phyloP scores from a whole-genome alignment of 805 yeast genomes.

The Zygosaccharomyces bailii region DNA sequence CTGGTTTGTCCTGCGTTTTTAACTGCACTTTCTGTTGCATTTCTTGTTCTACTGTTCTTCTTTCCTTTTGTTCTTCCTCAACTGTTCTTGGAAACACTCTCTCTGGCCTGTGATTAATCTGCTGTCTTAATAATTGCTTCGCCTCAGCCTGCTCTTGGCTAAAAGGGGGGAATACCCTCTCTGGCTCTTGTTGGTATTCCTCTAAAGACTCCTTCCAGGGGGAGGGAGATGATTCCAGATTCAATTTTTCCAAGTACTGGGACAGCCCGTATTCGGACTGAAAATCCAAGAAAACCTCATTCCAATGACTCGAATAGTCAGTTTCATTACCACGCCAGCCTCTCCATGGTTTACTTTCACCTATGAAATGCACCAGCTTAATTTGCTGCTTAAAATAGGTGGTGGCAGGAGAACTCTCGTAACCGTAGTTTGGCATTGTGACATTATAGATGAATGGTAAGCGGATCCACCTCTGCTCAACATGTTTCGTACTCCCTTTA shows the following conservation, averaged over 20 bases:
- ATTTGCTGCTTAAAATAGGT: constrained; percentile 46
- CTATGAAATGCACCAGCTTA: constrained; percentile 62
- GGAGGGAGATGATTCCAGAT: constrained; percentile 5
- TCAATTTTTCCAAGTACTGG: constrained; percentile 10
- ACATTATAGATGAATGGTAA: constrained; percentile 84
- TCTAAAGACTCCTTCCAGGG: constrained; percentile 4
- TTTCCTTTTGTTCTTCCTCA: background rate
- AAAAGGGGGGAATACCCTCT: constrained; percentile 1
- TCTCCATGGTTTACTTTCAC: constrained; percentile 58
- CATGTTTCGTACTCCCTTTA: constrained; percentile 4
- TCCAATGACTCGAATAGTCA: constrained; percentile 20
- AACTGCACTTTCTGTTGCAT: too few relatives aligned
- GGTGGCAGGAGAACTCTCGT: constrained; percentile 72
- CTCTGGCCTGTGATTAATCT: background rate
- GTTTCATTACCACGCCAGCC: constrained; percentile 13
- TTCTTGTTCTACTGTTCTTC: background rate
- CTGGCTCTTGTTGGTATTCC: constrained; percentile 4
- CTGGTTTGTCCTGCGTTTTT: too few relatives aligned
- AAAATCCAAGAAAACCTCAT: constrained; percentile 18
- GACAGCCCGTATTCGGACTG: constrained; percentile 13
- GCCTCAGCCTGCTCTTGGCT: background rate
- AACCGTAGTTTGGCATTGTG: constrained; percentile 60
- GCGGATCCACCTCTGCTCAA: constrained; percentile 51
- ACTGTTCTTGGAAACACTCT: background rate
- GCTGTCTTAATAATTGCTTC: background rate